phyloP scores from a whole-genome alignment of 148 eudicot genomes.

The Nepenthes gracilis region DNA sequence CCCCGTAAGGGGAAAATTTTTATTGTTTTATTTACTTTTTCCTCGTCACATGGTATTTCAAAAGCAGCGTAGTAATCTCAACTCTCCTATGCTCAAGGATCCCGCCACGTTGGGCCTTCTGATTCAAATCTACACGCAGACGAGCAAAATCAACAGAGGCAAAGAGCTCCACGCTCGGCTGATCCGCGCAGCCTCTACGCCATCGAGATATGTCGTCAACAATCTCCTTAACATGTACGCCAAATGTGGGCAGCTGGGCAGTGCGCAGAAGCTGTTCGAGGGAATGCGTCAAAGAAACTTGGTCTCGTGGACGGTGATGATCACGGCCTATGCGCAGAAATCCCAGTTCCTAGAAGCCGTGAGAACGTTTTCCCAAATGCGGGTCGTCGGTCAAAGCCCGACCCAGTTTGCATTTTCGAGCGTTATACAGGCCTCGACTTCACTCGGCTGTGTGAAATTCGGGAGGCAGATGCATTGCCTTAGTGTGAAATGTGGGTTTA shows the following conservation, averaged over 20 bases:
- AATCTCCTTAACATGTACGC: conserved; percentile 24
- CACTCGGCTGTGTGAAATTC: conserved; percentile 8
- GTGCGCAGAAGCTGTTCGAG: conserved; percentile 14
- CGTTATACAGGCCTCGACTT: conserved; percentile 21
- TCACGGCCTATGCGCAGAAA: too few relatives aligned
- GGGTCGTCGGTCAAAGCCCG: conserved; percentile 16
- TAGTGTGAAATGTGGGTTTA: conserved; percentile 31
- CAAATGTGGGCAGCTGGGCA: conserved; percentile 23
- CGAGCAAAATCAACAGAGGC: conserved; percentile 20
- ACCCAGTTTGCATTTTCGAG: conserved; percentile 36
- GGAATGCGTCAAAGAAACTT: too few relatives aligned
- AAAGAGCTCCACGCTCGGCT: conserved; percentile 34
- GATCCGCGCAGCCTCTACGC: conserved; percentile 7
- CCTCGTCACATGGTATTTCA: too few relatives aligned
- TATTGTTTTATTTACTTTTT: too few relatives aligned
- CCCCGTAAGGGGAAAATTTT: too few relatives aligned
- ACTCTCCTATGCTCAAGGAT: conserved; percentile 5
- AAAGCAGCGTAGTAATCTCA: too few relatives aligned
- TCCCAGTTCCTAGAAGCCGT: too few relatives aligned
- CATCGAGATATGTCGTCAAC: conserved; percentile 20
- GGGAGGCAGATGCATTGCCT: conserved; percentile 37
- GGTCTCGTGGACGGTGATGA: too few relatives aligned
- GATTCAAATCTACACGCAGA: conserved; percentile 19
- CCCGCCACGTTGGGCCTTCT: conserved; percentile 10
- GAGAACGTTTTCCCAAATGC: conserved; percentile 20